These are phyloP conservation scores for Galerina sulciceps DNA, from an alignment of 768 basidiomycete genomes.

Conservation along the genomic window DNA sequence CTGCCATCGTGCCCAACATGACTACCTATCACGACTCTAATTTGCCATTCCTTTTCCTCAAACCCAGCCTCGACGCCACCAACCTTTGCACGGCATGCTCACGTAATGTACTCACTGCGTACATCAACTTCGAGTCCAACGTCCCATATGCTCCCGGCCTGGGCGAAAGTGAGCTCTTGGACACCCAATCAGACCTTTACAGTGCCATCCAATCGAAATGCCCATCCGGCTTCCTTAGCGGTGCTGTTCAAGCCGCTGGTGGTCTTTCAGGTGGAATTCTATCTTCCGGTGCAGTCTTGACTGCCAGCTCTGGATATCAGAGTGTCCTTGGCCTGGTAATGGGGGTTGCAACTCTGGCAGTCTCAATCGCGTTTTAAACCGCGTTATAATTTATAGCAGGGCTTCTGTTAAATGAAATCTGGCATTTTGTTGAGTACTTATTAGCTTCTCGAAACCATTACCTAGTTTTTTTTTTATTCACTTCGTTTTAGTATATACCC, in stretches of 20 bases:
- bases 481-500: slow-evolving; percentile 22
- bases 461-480: slow-evolving; percentile 9
- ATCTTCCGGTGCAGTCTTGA: slow-evolving; percentile 27
- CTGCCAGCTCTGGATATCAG: slow-evolving; percentile 23
- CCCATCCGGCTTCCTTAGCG: slow-evolving; percentile 70
- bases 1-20: slow-evolving; percentile 56
- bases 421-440: slow-evolving; percentile 13
- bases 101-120: slow-evolving; percentile 72
- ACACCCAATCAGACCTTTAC: slow-evolving; percentile 72
- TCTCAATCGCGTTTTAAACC: slow-evolving; percentile 23
- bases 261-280: slow-evolving; percentile 36
- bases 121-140: slow-evolving; percentile 74
- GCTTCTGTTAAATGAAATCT: slow-evolving; percentile 11
- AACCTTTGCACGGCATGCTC: slow-evolving; percentile 85
- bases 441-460: slow-evolving; percentile 10
- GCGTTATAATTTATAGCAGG: slow-evolving; percentile 14
- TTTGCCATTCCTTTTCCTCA: slow-evolving; percentile 82
- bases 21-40: slow-evolving; percentile 59
- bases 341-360: slow-evolving; percentile 29
- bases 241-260: slow-evolving; percentile 72
- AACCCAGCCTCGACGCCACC: slow-evolving; percentile 47
- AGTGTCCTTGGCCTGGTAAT: slow-evolving; percentile 27
- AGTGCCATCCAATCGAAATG: slow-evolving; percentile 63
- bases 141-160: slow-evolving; percentile 82
- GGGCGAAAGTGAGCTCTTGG: slow-evolving; percentile 62